phyloP scores from a whole-genome alignment of 352 stramenopile species.

The Pythium periplocum region DNA sequence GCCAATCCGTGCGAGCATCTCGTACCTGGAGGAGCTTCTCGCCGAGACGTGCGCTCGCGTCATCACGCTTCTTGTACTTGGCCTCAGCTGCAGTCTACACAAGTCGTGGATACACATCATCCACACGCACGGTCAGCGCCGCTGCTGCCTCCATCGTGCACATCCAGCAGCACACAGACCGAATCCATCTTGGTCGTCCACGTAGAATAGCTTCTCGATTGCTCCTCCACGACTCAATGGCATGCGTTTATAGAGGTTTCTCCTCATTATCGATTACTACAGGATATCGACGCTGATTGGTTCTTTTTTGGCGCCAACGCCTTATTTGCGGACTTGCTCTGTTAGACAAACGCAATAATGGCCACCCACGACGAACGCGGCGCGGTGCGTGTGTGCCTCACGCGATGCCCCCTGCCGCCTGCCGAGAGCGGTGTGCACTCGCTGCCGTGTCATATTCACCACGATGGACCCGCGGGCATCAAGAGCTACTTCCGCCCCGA shows the following conservation, averaged over 20 bases:
- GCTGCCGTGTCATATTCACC: constrained; percentile 69
- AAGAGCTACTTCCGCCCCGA: constrained; percentile 71
- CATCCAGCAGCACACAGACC: constrained; percentile 3
- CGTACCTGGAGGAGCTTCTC: constrained; percentile 78
- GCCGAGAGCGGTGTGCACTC: constrained; percentile 59
- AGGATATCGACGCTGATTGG: constrained; percentile 5
- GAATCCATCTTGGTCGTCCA: constrained; percentile 6
- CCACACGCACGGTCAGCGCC: background rate
- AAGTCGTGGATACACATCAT: background rate
- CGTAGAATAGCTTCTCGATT: too few species aligned
- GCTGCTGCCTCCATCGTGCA: too few species aligned
- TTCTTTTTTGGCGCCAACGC: constrained; percentile 7
- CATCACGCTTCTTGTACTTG: constrained; percentile 65
- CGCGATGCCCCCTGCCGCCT: constrained; percentile 61
- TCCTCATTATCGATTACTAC: background rate
- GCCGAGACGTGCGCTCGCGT: constrained; percentile 65
- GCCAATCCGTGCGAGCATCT: background rate
- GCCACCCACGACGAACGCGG: constrained; percentile 6
- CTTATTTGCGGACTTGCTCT: constrained; percentile 11
- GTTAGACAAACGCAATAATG: constrained; percentile 12
- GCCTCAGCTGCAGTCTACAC: constrained; percentile 12
- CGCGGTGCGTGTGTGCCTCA: constrained; percentile 50
- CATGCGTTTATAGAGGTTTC: too few species aligned
- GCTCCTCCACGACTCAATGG: too few species aligned
- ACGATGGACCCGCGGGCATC: constrained; percentile 53